phyloP scores from a whole-genome alignment of 2,329 filamentous ascomycete species.

The Ascochyta pisi region DNA sequence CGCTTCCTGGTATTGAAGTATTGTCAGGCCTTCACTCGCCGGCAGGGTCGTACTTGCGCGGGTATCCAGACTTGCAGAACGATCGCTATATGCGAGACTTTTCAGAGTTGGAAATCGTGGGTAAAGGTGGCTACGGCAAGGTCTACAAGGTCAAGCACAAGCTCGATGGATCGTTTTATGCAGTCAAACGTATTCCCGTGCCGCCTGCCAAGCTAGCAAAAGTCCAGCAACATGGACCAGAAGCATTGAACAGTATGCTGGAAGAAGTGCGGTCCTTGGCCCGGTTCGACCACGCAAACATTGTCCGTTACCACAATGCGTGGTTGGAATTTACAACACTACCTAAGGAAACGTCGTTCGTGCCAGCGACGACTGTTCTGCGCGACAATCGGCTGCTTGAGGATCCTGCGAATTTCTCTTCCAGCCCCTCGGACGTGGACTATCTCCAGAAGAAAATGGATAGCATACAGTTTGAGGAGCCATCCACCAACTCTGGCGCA shows the following conservation, averaged over 20 bases:
- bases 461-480: constrained; percentile 27
- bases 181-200: constrained; percentile 70
- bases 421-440: constrained; percentile 16
- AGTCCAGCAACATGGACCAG: constrained; percentile 59
- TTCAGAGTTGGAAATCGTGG: constrained; percentile 59
- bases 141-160: constrained; percentile 68
- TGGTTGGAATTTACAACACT: constrained; percentile 63
- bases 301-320: constrained; percentile 70
- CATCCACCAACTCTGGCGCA: constrained; percentile 23
- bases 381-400: constrained; percentile 35
- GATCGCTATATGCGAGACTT: constrained; percentile 46
- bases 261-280: constrained; percentile 69
- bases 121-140: constrained; percentile 70
- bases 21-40: constrained; percentile 26
- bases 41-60: constrained; percentile 29
- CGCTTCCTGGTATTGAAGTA: constrained; percentile 19
- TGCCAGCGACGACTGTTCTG: constrained; percentile 17
- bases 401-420: constrained; percentile 22
- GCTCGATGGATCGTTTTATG: constrained; percentile 68
- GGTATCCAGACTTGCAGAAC: constrained; percentile 40
- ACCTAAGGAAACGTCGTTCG: constrained; percentile 17
- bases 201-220: constrained; percentile 59
- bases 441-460: constrained; percentile 24
- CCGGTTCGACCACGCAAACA: constrained; percentile 67
- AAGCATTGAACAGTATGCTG: constrained; percentile 64